These are phyloP conservation scores for Fusarium siculi DNA, from an alignment of 2,329 filamentous ascomycete genomes.

Conservation along the genomic window DNA sequence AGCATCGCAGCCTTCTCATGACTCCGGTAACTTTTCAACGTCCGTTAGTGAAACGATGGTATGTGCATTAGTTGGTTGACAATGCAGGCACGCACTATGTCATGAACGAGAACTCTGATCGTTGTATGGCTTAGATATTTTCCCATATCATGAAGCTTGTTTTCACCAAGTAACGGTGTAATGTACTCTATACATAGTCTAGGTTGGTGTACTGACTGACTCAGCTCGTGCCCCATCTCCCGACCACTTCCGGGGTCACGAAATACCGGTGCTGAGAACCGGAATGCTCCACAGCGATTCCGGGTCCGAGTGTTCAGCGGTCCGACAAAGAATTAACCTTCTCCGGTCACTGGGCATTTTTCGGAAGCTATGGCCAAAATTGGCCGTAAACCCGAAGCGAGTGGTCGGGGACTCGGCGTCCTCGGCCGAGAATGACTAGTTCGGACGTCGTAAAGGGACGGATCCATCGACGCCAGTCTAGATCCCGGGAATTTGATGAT, in stretches of 20 bases:
- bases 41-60: conserved; percentile 3
- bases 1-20: neutral
- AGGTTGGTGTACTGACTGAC: neutral
- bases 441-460: neutral
- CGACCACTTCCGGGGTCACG: conserved; percentile 3
- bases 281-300: neutral
- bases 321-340: conserved; percentile 5
- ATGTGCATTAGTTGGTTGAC: neutral
- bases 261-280: neutral
- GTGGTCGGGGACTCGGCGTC: neutral
- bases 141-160: neutral
- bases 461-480: neutral
- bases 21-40: conserved; percentile 1
- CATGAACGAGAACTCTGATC: neutral
- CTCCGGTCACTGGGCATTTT: neutral
- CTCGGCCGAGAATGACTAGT: conserved; percentile 7
- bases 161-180: neutral
- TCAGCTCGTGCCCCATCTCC: neutral
- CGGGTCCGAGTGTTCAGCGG: neutral
- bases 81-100: neutral
- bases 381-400: neutral
- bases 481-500: neutral
- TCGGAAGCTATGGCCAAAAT: neutral
- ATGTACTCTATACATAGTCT: neutral
- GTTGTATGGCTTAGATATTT: neutral